Conservation (phyloP, 1,139 yeast species). For the Candida pseudoviswanathii region DNA sequence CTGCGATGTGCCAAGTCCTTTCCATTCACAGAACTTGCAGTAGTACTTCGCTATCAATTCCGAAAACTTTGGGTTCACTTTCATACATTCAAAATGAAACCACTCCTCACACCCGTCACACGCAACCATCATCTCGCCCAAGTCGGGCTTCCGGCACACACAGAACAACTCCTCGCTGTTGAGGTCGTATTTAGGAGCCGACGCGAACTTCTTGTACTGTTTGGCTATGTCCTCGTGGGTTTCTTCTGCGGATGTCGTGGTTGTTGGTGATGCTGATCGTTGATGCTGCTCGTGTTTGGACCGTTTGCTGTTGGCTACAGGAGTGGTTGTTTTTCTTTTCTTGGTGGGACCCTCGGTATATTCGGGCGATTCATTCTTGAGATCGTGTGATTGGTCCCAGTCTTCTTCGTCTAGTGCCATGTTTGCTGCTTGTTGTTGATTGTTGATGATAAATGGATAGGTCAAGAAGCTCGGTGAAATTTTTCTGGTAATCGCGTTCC, state of each 20-base stretch:
- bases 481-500: neutral
- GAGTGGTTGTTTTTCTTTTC: constrained; percentile 1
- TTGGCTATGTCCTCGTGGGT: constrained; percentile 43
- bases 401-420: neutral
- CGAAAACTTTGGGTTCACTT: constrained; percentile 53
- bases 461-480: too few species aligned
- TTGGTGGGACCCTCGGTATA: neutral
- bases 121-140: constrained; percentile 78
- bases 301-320: neutral
- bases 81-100: constrained; percentile 86
- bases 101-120: constrained; percentile 97
- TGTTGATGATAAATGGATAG: too few species aligned
- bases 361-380: neutral
- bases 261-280: neutral
- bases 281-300: constrained; percentile 2
- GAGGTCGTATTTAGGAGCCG: constrained; percentile 47
- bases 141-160: constrained; percentile 76
- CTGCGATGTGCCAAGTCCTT: constrained; percentile 43
- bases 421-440: neutral
- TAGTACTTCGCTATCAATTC: constrained; percentile 64
- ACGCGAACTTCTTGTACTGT: constrained; percentile 45
- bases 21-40: constrained; percentile 73
- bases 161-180: constrained; percentile 73
- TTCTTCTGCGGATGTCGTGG: constrained; percentile 18
- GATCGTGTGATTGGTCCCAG: neutral